Evolutionary conservation across 495 filamentous ascomycete species (phyloP), one percentile per base, ranked within the genome.

Genomic region (Lasiosphaeris hirsuta): DNA sequence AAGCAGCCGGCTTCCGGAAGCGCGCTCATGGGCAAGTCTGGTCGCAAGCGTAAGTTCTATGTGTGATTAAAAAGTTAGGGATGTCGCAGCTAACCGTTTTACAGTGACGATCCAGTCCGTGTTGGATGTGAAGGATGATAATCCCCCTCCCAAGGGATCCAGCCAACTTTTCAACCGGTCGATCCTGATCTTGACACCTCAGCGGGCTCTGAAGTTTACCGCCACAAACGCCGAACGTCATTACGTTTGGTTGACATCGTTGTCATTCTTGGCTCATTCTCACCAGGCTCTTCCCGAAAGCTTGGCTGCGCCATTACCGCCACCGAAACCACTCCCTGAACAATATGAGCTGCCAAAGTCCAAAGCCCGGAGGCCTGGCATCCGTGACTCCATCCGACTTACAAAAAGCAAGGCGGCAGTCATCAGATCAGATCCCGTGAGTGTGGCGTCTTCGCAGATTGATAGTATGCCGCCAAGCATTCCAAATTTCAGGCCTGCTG

Each of bases 201-300:
- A 93, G 61, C 83, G 94, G 57, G 94, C 94, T 33, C 83, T 98
- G 49, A 98, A 98, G 70, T 96, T 98, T 72, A 98, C 95, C 0
- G 90, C 93, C 11, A 75, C 82, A 13, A 86, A 82, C 11, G 75
- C 83, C 33, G 94, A 97, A 57, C 85, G 95, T 14, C 94, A 98
- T 72, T 96, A 95, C 62, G 79, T 97, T 56, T 98, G 94, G 94
- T 76, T 98, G 13, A 96, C 88, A 36, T 90, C 94, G 2, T 78
- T 98, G 11, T 96, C 92, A 1, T 98, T 97, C 80, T 76, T 98
- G 39, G 90, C 90, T 33, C 90, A 96, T 67, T 92, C 92, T 4
- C 78, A 84, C 19, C 87, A 86, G 65, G 81, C 85, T 48, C 85
- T 86, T 36, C 83, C 88, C 0, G 84, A 90, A 23, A 84, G 89